Conservation (phyloP, 2,329 filamentous ascomycete species). For the Aspergillus novoparasiticus region DNA sequence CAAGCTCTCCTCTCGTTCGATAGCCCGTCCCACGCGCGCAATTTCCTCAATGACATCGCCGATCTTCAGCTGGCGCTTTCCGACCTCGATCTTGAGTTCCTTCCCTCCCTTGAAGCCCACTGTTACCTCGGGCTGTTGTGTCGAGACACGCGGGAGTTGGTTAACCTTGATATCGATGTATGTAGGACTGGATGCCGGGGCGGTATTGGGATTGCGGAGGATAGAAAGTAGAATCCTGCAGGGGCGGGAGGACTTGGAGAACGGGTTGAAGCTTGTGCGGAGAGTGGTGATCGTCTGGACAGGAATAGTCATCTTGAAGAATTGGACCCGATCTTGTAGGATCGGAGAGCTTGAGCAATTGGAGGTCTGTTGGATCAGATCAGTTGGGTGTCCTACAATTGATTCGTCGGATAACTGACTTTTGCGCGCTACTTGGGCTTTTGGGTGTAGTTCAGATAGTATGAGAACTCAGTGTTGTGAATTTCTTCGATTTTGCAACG, state of each 20-base stretch:
- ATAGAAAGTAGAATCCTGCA: constrained; percentile 85
- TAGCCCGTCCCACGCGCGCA: constrained; percentile 79
- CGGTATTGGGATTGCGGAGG: constrained; percentile 79
- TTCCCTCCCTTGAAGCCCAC: constrained; percentile 97
- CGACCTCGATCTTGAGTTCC: constrained; percentile 79
- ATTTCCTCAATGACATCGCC: constrained; percentile 86
- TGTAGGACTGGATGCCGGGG: constrained; percentile 73
- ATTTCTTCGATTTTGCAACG: neutral
- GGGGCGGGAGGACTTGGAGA: constrained; percentile 75
- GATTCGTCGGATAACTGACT: neutral
- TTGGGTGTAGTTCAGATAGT: too few relatives aligned
- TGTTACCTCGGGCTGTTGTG: constrained; percentile 67
- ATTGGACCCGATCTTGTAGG: constrained; percentile 4
- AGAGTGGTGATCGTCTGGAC: constrained; percentile 66
- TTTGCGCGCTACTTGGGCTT: neutral
- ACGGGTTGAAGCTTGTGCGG: constrained; percentile 87
- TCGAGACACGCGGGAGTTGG: constrained; percentile 70
- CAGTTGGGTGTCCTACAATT: neutral
- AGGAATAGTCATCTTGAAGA: constrained; percentile 39
- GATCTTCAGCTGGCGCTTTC: constrained; percentile 77
- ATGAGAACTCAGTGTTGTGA: neutral
- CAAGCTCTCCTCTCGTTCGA: constrained; percentile 83
- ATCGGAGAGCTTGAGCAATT: neutral
- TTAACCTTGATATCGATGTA: constrained; percentile 77
- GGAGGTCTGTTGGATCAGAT: neutral